phyloP scores from a whole-genome alignment of 2,329 filamentous ascomycete species.

The Apiospora arundinis region DNA sequence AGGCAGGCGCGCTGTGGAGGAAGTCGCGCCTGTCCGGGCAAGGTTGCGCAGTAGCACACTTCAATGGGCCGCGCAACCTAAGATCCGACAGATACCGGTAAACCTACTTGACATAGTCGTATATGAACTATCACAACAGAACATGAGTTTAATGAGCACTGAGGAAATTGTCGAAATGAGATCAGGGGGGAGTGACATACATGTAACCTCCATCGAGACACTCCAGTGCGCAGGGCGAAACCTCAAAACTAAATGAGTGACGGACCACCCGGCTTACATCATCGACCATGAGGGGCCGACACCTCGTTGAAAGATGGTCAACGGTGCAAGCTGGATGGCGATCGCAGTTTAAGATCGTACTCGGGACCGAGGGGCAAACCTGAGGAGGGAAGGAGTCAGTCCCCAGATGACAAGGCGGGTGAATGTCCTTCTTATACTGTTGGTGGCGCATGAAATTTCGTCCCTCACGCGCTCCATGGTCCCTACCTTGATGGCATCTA shows the following conservation, averaged over 20 bases:
- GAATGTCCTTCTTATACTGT: neutral
- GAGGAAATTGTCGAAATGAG: neutral
- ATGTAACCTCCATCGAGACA: neutral
- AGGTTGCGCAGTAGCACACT: neutral
- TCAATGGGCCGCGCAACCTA: neutral
- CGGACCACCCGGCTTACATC: neutral
- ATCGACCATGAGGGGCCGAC: neutral
- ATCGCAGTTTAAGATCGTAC: conserved; percentile 5
- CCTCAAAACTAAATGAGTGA: neutral
- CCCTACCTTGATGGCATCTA: neutral
- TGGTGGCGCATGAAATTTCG: neutral
- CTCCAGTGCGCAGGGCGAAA: neutral
- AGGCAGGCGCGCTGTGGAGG: neutral
- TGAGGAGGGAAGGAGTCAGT: neutral
- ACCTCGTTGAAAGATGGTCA: neutral
- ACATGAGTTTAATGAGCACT: neutral
- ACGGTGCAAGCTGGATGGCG: neutral
- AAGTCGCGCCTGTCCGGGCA: neutral
- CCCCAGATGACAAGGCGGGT: neutral
- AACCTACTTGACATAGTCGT: neutral
- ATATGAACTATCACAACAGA: neutral
- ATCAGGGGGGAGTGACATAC: neutral
- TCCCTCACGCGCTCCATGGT: neutral
- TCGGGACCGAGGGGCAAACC: neutral
- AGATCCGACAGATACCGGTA: neutral